phyloP scores from a whole-genome alignment of 257 asterid species.

The Gardenia jasminoides region DNA sequence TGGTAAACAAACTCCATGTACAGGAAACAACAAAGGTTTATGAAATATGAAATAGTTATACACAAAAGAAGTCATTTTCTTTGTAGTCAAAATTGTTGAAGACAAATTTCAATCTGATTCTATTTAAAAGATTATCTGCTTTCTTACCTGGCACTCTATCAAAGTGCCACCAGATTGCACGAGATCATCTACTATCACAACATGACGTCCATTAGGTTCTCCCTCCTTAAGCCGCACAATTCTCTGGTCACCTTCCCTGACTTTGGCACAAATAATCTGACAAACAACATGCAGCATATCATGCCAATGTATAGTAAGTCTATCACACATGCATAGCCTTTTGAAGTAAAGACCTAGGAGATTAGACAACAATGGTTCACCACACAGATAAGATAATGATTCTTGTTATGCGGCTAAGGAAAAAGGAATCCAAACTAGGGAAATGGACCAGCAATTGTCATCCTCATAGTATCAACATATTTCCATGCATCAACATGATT shows the following conservation, averaged over 20 bases:
- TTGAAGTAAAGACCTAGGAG: neutral
- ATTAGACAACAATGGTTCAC: neutral
- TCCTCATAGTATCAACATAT: neutral
- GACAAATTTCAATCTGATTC: neutral
- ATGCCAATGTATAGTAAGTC: neutral
- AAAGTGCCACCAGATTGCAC: slow-evolving; percentile 98
- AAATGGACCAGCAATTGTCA: neutral
- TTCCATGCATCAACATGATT: slow-evolving; percentile 12
- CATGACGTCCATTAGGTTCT: slow-evolving; percentile 86
- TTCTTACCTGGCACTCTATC: slow-evolving; percentile 79
- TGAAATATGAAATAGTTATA: neutral
- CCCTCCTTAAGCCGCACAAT: slow-evolving; percentile 91
- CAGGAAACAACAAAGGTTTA: neutral
- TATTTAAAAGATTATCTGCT: slow-evolving; percentile 9
- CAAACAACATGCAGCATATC: slow-evolving; percentile 24
- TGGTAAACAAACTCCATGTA: neutral
- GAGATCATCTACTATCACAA: slow-evolving; percentile 97
- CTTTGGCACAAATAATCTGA: slow-evolving; percentile 92
- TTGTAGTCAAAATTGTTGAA: neutral
- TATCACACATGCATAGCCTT: neutral
- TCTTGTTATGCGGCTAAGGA: no score
- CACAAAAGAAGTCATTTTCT: neutral
- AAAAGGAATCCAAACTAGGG: neutral
- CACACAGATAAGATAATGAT: neutral
- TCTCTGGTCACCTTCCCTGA: slow-evolving; percentile 93